Evolutionary conservation across 352 stramenopile species (phyloP).

Genomic region (Pythium aphanidermatum): DNA sequence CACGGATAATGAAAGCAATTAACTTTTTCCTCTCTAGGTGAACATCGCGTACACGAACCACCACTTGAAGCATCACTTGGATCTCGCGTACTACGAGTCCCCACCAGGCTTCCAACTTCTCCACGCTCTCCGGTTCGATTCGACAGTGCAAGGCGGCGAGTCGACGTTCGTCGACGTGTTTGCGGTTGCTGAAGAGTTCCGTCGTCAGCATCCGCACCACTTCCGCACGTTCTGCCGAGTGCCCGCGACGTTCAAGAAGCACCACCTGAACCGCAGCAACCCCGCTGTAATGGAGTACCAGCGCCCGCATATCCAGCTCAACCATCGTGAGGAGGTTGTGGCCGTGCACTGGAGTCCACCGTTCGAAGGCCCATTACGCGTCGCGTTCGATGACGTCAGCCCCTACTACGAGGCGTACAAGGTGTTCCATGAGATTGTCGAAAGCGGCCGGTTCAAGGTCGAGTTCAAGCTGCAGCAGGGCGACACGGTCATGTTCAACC

Average conservation of each 20-base stretch:
- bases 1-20: background rate
- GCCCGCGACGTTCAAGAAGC: constrained; percentile 94
- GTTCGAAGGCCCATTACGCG: constrained; percentile 90
- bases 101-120: constrained; percentile 94
- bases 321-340: constrained; percentile 78
- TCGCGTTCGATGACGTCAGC: constrained; percentile 64
- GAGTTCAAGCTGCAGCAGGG: constrained; percentile 76
- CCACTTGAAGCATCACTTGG: constrained; percentile 90
- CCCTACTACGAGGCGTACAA: constrained; percentile 83
- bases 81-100: constrained; percentile 96
- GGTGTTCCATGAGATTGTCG: constrained; percentile 73
- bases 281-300: constrained; percentile 92
- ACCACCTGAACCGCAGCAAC: constrained; percentile 83
- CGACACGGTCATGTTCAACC: constrained; percentile 84
- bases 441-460: constrained; percentile 58
- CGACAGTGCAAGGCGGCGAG: constrained; percentile 74
- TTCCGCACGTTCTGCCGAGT: constrained; percentile 76
- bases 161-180: constrained; percentile 87
- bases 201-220: constrained; percentile 47
- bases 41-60: constrained; percentile 95
- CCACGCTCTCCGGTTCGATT: constrained; percentile 87
- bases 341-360: constrained; percentile 92
- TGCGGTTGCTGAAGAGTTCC: constrained; percentile 64
- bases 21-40: constrained; percentile 33
- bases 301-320: constrained; percentile 90